Conservation (phyloP, 1,284 basidiomycete genomes). For the Cutaneotrichosporon dermatis region DNA sequence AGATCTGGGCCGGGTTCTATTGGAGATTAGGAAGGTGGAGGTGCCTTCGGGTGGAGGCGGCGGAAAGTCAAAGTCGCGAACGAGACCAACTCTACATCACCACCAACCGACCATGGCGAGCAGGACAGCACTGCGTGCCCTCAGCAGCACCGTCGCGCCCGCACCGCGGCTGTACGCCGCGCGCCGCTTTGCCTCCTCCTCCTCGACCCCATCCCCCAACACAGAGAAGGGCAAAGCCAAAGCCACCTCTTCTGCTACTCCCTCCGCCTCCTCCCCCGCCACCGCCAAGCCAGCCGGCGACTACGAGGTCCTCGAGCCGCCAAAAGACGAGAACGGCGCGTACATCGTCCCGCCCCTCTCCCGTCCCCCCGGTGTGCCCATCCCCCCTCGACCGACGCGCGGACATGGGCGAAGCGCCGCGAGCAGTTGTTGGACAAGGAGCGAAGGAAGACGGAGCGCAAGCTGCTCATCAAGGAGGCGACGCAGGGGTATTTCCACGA, state of each 20-base stretch:
- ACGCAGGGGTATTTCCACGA: constrained; percentile 88
- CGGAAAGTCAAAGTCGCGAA: background rate
- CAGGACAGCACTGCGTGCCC: background rate
- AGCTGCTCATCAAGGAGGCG: constrained; percentile 79
- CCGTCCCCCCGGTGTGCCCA: constrained; percentile 67
- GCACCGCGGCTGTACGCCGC: too few species aligned
- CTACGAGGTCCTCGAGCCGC: background rate
- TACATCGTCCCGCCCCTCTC: constrained; percentile 34
- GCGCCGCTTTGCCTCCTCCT: too few species aligned
- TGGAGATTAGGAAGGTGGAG: background rate
- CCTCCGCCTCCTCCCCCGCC: background rate
- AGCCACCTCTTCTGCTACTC: background rate
- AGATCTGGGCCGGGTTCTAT: background rate
- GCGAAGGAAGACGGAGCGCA: constrained; percentile 64
- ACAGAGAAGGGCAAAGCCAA: background rate
- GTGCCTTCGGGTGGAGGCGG: background rate
- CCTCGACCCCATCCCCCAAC: too few species aligned
- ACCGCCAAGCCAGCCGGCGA: background rate
- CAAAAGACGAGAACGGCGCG: constrained; percentile 10
- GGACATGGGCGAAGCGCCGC: constrained; percentile 63
- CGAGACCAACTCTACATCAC: background rate
- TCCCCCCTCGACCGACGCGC: constrained; percentile 58
- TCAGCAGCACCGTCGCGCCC: background rate
- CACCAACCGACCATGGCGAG: background rate
- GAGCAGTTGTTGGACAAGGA: constrained; percentile 70